Conservation (phyloP, 306 rosid genomes). For the Senna siamea region DNA sequence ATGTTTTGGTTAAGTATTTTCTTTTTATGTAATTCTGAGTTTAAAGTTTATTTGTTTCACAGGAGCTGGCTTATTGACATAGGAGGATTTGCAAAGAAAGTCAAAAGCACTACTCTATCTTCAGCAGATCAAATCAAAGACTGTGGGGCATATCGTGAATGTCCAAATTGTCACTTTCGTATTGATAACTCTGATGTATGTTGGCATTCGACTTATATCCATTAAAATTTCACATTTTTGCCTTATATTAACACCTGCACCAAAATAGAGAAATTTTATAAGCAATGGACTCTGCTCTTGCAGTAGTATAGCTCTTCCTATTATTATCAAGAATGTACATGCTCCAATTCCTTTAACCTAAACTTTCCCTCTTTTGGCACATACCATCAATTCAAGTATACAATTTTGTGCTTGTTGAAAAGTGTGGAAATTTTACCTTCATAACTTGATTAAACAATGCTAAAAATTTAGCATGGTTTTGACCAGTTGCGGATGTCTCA, state of each 20-base stretch:
- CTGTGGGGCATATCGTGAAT: constrained; percentile 76
- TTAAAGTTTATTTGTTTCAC: constrained; percentile 33
- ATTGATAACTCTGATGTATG: constrained; percentile 88
- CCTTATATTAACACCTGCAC: constrained; percentile 7
- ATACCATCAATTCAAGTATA: constrained; percentile 1
- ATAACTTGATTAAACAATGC: neutral
- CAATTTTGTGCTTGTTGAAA: constrained; percentile 10
- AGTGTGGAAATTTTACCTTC: constrained; percentile 9
- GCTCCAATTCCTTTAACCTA: neutral
- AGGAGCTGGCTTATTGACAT: constrained; percentile 82
- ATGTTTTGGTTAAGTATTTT: neutral
- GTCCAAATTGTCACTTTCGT: constrained; percentile 67
- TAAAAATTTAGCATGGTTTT: constrained; percentile 2
- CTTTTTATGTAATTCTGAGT: constrained; percentile 8
- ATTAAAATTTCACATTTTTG: constrained; percentile 18
- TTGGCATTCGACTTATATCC: constrained; percentile 20
- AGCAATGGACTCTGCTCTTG: constrained; percentile 5
- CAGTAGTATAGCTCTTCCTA: no score
- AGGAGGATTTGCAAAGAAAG: constrained; percentile 81
- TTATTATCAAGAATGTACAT: no score
- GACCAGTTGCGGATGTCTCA: constrained; percentile 28
- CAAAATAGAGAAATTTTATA: constrained; percentile 5
- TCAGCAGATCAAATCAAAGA: constrained; percentile 63
- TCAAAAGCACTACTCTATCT: constrained; percentile 53
- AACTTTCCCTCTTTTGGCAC: neutral